Evolutionary conservation across 768 basidiomycete species (phyloP).

Genomic region (Glaciozyma martinii): DNA sequence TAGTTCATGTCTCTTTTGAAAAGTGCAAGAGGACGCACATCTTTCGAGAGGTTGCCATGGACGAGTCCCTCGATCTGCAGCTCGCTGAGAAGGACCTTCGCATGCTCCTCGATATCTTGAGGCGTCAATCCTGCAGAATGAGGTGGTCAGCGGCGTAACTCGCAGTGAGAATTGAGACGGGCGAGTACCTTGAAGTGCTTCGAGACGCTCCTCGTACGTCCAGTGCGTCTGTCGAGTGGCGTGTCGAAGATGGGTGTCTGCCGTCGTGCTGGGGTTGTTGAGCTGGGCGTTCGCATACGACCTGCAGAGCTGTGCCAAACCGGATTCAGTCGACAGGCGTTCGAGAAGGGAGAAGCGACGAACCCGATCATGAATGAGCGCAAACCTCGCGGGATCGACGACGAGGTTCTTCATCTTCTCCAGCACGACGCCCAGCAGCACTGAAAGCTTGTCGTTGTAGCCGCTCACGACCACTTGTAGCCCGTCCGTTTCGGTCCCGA

Average conservation of each 20-base stretch:
- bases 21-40: conserved; percentile 41
- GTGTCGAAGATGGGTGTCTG: conserved; percentile 67
- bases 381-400: conserved; percentile 59
- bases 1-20: not conserved
- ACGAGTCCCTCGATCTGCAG: conserved; percentile 64
- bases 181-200: conserved; percentile 66
- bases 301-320: conserved; percentile 50
- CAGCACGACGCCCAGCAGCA: conserved; percentile 63
- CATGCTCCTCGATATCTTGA: conserved; percentile 61
- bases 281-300: conserved; percentile 82
- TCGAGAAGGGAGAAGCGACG: conserved; percentile 17
- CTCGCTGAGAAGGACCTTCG: conserved; percentile 52
- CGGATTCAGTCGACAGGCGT: not conserved
- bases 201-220: conserved; percentile 68
- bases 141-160: not conserved
- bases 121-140: conserved; percentile 44
- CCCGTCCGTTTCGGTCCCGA: conserved; percentile 52
- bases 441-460: conserved; percentile 79
- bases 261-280: conserved; percentile 66
- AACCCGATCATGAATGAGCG: conserved; percentile 77
- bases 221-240: conserved; percentile 63
- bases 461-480: conserved; percentile 61
- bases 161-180: too few relatives aligned
- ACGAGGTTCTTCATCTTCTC: conserved; percentile 57
- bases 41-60: conserved; percentile 72